These are phyloP conservation scores for Iberis pinnata DNA, from an alignment of 345 rosid genomes.

Conservation along the genomic window DNA sequence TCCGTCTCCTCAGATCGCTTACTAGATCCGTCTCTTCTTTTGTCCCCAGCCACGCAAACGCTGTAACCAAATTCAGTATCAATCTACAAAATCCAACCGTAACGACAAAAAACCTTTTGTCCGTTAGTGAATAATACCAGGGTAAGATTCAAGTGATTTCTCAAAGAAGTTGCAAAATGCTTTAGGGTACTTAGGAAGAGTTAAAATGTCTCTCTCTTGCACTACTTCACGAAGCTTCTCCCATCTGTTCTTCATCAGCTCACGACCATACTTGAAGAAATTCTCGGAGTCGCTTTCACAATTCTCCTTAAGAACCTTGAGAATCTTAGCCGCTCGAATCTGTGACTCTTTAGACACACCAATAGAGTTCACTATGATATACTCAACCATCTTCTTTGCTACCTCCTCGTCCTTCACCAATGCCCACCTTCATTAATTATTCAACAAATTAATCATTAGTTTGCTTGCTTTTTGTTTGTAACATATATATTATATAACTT, in stretches of 20 bases:
- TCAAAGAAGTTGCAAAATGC: slow-evolving; percentile 53
- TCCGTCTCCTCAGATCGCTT: slow-evolving; percentile 38
- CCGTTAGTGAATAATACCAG: no score
- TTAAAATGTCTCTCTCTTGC: slow-evolving; percentile 36
- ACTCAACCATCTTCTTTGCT: slow-evolving; percentile 59
- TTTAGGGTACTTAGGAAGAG: slow-evolving; percentile 45
- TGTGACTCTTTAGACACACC: slow-evolving; percentile 89
- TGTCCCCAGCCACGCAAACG: slow-evolving; percentile 82
- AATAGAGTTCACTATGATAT: slow-evolving; percentile 48
- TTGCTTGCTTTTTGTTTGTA: no score
- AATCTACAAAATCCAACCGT: no score
- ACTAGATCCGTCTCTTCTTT: slow-evolving; percentile 44
- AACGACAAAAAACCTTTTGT: no score
- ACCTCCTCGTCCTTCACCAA: slow-evolving; percentile 59
- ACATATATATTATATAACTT: no score
- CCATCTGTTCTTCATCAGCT: slow-evolving; percentile 61
- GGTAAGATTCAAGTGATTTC: slow-evolving; percentile 37
- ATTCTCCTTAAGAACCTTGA: slow-evolving; percentile 39
- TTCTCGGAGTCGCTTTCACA: slow-evolving; percentile 35
- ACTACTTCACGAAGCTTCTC: slow-evolving; percentile 45
- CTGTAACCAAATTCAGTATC: slow-evolving; percentile 40
- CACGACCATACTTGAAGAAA: slow-evolving; percentile 48
- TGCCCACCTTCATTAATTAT: slow-evolving; percentile 54
- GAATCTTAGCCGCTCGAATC: slow-evolving; percentile 65
- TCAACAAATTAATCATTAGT: not conserved